phyloP scores from a whole-genome alignment of 306 rosid genomes.

The Dryas octopetala region DNA sequence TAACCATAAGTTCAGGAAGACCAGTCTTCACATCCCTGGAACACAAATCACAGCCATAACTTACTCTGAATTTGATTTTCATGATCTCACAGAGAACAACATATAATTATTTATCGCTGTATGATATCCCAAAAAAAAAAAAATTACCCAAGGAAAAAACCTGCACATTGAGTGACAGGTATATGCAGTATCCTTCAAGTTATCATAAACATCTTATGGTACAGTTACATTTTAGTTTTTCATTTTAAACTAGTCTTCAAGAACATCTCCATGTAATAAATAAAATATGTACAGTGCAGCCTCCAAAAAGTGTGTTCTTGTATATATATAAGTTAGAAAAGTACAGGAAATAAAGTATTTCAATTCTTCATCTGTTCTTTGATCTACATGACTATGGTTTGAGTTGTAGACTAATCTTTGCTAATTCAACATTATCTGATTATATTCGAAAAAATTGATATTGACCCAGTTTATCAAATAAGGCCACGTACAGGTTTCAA shows the following conservation, averaged over 20 bases:
- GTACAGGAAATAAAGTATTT: not conserved
- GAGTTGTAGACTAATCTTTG: not conserved
- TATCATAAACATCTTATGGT: not conserved
- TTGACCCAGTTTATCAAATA: not conserved
- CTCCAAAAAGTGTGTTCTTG: not conserved
- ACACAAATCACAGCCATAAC: conserved; percentile 23
- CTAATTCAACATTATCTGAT: not conserved
- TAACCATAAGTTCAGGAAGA: conserved; percentile 86
- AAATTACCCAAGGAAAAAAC: not conserved
- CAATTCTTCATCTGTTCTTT: not conserved
- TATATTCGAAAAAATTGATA: not conserved
- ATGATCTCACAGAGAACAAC: not conserved
- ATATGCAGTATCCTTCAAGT: not conserved
- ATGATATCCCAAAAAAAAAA: not conserved
- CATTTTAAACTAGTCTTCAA: not conserved
- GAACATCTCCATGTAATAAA: not conserved
- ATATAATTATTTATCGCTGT: not conserved
- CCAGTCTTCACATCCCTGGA: conserved; percentile 65
- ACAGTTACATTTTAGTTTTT: not conserved
- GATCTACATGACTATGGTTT: not conserved
- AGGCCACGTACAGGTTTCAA: not conserved
- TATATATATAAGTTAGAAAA: no score
- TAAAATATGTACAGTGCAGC: not conserved
- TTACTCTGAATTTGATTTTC: not conserved
- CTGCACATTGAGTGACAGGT: not conserved